Conservation (phyloP, 164 flowering plant genomes). For the Magnolia kwangsiensis region DNA sequence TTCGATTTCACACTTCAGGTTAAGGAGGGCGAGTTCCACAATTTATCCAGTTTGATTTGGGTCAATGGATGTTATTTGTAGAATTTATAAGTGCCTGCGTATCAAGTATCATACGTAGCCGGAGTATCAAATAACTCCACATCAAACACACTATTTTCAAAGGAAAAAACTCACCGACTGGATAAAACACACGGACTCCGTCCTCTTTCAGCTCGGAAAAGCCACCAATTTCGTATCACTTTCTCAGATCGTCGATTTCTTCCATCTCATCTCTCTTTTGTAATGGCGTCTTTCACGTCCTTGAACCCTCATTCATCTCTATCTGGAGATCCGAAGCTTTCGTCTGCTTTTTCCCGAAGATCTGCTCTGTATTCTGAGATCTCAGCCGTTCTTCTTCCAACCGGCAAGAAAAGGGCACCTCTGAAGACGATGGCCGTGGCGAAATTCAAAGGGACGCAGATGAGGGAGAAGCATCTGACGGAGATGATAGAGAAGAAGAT, state of each 20-base stretch:
- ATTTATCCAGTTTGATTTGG: too few species aligned
- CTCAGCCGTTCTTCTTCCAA: not conserved
- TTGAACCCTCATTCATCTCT: not conserved
- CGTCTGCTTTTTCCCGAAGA: slow-evolving; percentile 1
- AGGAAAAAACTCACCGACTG: not conserved
- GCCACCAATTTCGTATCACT: not conserved
- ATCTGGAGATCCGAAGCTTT: not conserved
- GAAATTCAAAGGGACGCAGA: slow-evolving; percentile 67
- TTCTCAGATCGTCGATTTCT: slow-evolving; percentile 1
- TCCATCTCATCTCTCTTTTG: not conserved
- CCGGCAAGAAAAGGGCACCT: not conserved
- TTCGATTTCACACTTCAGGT: too few species aligned
- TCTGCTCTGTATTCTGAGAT: not conserved
- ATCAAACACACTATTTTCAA: not conserved
- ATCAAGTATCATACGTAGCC: not conserved
- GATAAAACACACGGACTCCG: too few species aligned
- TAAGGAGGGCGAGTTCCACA: too few species aligned
- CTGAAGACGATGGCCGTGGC: slow-evolving; percentile 31
- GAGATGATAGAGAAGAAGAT: slow-evolving; percentile 85
- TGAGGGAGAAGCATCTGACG: slow-evolving; percentile 58
- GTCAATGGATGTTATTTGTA: too few species aligned
- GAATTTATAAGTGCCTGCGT: too few species aligned
- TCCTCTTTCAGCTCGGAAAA: not conserved
- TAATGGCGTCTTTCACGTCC: slow-evolving; percentile 14
- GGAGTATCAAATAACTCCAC: not conserved